These are phyloP conservation scores for Samsoniella hepiali DNA, from an alignment of 2,329 filamentous ascomycete species.

Conservation along the genomic window DNA sequence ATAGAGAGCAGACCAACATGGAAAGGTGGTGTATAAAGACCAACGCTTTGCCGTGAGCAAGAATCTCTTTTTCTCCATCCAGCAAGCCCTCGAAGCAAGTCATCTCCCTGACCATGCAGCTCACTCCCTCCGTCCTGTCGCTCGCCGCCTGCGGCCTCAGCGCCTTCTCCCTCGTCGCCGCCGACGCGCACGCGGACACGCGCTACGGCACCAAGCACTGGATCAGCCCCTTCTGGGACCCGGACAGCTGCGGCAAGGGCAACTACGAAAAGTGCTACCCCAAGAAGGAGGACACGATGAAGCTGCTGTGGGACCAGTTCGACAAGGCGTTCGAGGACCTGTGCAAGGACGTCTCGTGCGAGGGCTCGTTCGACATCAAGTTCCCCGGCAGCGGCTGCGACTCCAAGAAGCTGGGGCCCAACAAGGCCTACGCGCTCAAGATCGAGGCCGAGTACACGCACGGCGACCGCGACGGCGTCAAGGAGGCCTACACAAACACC, in stretches of 20 bases:
- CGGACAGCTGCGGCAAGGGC: slow-evolving; percentile 15
- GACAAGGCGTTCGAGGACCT: slow-evolving; percentile 18
- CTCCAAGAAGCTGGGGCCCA: slow-evolving; percentile 11
- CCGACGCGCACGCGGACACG: slow-evolving; percentile 14
- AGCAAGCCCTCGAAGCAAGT: background rate
- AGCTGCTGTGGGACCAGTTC: slow-evolving; percentile 19
- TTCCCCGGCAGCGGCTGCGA: slow-evolving; percentile 17
- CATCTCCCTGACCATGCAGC: slow-evolving; percentile 7
- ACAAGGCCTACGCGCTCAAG: slow-evolving; percentile 12
- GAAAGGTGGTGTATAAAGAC: background rate
- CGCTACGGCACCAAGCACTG: slow-evolving; percentile 19
- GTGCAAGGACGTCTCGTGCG: slow-evolving; percentile 16
- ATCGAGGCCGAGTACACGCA: slow-evolving; percentile 18
- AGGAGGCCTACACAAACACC: slow-evolving; percentile 17
- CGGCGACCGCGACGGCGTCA: slow-evolving; percentile 18
- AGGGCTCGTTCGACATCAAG: slow-evolving; percentile 16
- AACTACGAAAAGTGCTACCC: slow-evolving; percentile 18
- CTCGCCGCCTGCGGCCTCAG: slow-evolving; percentile 8
- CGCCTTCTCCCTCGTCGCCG: slow-evolving; percentile 2
- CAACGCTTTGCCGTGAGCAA: background rate
- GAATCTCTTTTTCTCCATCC: background rate
- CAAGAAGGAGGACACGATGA: slow-evolving; percentile 11
- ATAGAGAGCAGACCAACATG: slow-evolving; percentile 1
- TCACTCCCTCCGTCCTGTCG: background rate
- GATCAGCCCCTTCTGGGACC: slow-evolving; percentile 18